phyloP scores from a whole-genome alignment of 2,329 filamentous ascomycete genomes.

The Ophiostoma pallidulum region DNA sequence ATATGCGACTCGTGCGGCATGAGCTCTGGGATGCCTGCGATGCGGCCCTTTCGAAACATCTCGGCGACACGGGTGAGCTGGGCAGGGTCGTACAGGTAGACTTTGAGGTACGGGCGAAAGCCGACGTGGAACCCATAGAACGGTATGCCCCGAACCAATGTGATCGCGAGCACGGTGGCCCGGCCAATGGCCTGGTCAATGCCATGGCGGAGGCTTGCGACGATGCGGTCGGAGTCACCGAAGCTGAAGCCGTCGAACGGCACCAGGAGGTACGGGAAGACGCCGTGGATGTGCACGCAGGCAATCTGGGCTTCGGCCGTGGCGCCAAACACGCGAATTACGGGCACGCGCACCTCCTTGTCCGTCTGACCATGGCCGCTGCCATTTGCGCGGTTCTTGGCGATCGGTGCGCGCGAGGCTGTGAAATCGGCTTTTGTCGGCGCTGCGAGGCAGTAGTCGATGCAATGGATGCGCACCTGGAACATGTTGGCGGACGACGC shows the following conservation, averaged over 20 bases:
- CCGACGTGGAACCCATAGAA: slow-evolving; percentile 96
- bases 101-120: slow-evolving; percentile 83
- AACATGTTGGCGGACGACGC: slow-evolving; percentile 41
- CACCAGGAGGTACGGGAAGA: slow-evolving; percentile 91
- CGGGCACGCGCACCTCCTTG: slow-evolving; percentile 59
- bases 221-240: slow-evolving; percentile 4
- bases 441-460: slow-evolving; percentile 83
- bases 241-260: slow-evolving; percentile 7
- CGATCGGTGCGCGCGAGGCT: slow-evolving; percentile 40
- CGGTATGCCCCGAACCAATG: slow-evolving; percentile 81
- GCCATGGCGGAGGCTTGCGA: slow-evolving; percentile 58
- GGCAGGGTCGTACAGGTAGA: slow-evolving; percentile 82
- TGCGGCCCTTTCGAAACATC: slow-evolving; percentile 68
- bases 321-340: slow-evolving; percentile 83
- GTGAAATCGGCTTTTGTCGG: slow-evolving; percentile 67
- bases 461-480: slow-evolving; percentile 84
- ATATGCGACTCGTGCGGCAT: slow-evolving; percentile 93
- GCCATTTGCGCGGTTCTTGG: not conserved
- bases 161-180: slow-evolving; percentile 70
- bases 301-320: slow-evolving; percentile 94
- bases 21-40: slow-evolving; percentile 66
- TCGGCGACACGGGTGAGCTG: slow-evolving; percentile 84
- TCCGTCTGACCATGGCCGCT: not conserved
- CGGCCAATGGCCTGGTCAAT: slow-evolving; percentile 82
- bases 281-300: slow-evolving; percentile 90